A percentile compares a stretch with the other conserved stretches of the same genome.
Evolutionary conservation across 805 yeast genomes (phyloP).

Genomic region (Vanderwaltozyma yarrowii): DNA sequence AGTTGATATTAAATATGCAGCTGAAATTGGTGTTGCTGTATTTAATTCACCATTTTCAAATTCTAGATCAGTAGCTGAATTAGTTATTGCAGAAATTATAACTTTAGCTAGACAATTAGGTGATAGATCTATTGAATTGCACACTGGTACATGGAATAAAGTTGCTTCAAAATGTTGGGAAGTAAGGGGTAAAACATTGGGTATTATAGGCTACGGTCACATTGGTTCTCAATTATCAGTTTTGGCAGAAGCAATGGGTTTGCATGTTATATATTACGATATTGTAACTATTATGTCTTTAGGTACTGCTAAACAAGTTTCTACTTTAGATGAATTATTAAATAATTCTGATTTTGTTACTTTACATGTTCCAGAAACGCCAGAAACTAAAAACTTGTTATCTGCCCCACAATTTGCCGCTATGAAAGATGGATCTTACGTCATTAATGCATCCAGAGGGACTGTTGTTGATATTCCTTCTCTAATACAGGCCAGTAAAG

Average conservation of each 20-base stretch:
- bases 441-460: constrained; percentile 94
- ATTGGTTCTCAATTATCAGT: constrained; percentile 96
- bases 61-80: constrained; percentile 96
- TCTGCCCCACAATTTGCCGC: constrained; percentile 85
- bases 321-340: constrained; percentile 72
- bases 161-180: constrained; percentile 95
- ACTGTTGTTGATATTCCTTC: constrained; percentile 95
- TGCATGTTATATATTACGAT: constrained; percentile 91
- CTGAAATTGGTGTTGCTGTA: constrained; percentile 86
- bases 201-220: constrained; percentile 96
- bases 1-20: constrained; percentile 87
- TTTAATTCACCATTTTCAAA: constrained; percentile 98
- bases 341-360: constrained; percentile 77
- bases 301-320: constrained; percentile 92
- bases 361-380: constrained; percentile 87
- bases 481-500: constrained; percentile 76
- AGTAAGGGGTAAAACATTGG: constrained; percentile 95
- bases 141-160: constrained; percentile 96
- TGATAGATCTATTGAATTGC: constrained; percentile 91
- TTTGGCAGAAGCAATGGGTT: constrained; percentile 93
- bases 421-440: constrained; percentile 92
- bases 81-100: constrained; percentile 90
- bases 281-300: constrained; percentile 86
- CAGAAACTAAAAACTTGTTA: constrained; percentile 84
- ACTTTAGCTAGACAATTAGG: constrained; percentile 92